A percentile compares a stretch with the other conserved stretches of the same genome.
phyloP scores from a whole-genome alignment of 1,284 basidiomycete genomes.

The Dichomitus squalens region DNA sequence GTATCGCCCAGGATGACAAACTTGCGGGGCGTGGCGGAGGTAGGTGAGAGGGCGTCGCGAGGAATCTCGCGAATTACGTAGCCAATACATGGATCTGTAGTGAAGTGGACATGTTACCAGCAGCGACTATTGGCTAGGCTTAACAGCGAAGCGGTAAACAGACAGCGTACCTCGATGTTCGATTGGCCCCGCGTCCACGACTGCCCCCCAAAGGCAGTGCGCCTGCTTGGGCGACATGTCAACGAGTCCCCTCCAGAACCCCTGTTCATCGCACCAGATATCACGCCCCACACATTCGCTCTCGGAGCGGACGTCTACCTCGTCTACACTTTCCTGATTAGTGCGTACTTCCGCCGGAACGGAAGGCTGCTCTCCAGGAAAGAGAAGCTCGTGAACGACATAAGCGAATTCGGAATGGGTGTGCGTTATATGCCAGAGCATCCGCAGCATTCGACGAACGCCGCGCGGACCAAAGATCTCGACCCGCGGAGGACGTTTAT shows the following conservation, averaged over 20 bases:
- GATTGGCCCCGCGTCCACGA: conserved; percentile 80
- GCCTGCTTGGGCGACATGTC: conserved; percentile 20
- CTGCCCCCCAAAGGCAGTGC: conserved; percentile 11
- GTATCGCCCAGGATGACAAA: conserved; percentile 67
- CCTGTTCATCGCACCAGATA: conserved; percentile 61
- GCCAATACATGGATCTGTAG: conserved; percentile 80
- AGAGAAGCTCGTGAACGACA: conserved; percentile 83
- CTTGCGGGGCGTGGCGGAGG: conserved; percentile 45
- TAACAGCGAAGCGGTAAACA: not conserved
- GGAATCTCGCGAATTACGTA: conserved; percentile 75
- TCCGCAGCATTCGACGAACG: conserved; percentile 78
- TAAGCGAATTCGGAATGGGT: conserved; percentile 69
- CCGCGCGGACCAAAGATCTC: conserved; percentile 87
- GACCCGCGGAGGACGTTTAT: conserved; percentile 45
- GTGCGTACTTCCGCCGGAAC: conserved; percentile 28
- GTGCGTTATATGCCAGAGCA: conserved; percentile 70
- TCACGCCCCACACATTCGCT: conserved; percentile 75
- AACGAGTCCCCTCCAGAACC: conserved; percentile 68
- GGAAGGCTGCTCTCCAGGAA: conserved; percentile 55
- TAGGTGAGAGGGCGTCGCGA: conserved; percentile 36
- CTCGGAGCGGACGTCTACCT: conserved; percentile 40
- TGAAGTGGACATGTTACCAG: not conserved
- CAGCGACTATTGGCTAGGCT: conserved; percentile 1
- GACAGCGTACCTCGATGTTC: conserved; percentile 69
- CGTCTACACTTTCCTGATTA: conserved; percentile 39